A percentile compares a stretch with the other conserved stretches of the same genome.
Conservation (phyloP, 164 flowering plant species). For the Houttuynia cordata region DNA sequence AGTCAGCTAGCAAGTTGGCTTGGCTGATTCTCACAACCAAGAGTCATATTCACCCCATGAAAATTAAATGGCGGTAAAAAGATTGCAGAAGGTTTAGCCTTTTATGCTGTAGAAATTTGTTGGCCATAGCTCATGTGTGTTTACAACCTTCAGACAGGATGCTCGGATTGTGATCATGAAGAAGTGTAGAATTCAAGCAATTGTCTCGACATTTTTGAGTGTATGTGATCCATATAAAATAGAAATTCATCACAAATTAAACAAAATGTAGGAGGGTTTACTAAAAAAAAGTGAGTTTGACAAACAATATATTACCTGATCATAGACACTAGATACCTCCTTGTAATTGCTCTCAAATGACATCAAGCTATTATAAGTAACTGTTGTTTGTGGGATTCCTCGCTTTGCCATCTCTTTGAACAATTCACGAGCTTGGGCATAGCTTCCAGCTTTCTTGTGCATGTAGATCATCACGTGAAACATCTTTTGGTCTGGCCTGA, state of each 20-base stretch:
- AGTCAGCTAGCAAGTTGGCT: too few relatives aligned
- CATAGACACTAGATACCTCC: constrained; percentile 82
- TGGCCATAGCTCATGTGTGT: too few relatives aligned
- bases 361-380: constrained; percentile 91
- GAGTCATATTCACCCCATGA: too few relatives aligned
- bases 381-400: constrained; percentile 66
- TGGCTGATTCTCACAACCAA: too few relatives aligned
- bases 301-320: constrained; percentile 46
- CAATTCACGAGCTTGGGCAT: constrained; percentile 69
- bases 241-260: neutral
- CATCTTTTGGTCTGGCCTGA: constrained; percentile 94
- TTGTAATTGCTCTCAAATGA: constrained; percentile 84
- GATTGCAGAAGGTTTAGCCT: too few relatives aligned
- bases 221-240: neutral
- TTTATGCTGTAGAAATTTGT: too few relatives aligned
- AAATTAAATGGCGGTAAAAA: too few relatives aligned
- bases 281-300: neutral
- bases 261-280: neutral
- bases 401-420: constrained; percentile 66
- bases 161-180: too few relatives aligned
- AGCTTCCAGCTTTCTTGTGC: constrained; percentile 73
- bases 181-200: too few relatives aligned
- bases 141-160: too few relatives aligned
- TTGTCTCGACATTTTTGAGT: too few relatives aligned
- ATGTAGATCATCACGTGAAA: constrained; percentile 98